Base-by-base conservation (phyloP, 805 yeast genomes). In the Candida lessepsii region DNA sequence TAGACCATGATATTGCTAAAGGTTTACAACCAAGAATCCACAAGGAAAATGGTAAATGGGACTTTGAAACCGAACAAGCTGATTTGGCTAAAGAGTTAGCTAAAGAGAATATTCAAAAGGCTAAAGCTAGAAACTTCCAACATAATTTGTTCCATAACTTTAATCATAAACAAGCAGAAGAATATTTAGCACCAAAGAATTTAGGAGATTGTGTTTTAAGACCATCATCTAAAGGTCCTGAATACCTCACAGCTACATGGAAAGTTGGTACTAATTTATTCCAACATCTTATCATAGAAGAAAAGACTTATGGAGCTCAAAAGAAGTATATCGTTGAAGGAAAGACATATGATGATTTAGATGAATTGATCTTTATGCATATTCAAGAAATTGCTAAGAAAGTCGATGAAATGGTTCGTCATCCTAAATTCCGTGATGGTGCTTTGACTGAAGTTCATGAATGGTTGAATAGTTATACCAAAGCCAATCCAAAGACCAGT, bases 231-330 rank as follows among this genome's bases (percentile, higher is more conserved):
- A 80, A 82, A 47, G 99, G 99, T 30, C 73, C 77, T 34, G 86
- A 87, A 47, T 96, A 82, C 61, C 73, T 93, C 51, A 89, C 96
- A 2, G 82, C 91, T 29, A 91, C 99, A 0, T 93, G 98, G 97
- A 93, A 93, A 60, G 90, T 93, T 33, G 93, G 86, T 44, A 91
- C 86, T 57, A 85, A 83, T 58, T 66, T 91, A 46, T 93, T 84
- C 65, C 98, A 93, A 60, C 98, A 93, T 59, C 69, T 93, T 48
- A 93, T 89, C 51, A 85, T 93, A 33, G 70, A 81, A 46, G 98
- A 93, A 62, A 73, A 75, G 34, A 81, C 75, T 33, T 80, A 80
- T 54, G 82, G 76, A 38, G 79, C 77, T 46, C 88, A 84, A 24
- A 67, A 65, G 44, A 69, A 65, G 46, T 76, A 63, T 45, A 56